Evolutionary conservation across 1,139 yeast genomes (phyloP), one percentile per base, ranked within the genome.

Genomic region (Diutina sp.): DNA sequence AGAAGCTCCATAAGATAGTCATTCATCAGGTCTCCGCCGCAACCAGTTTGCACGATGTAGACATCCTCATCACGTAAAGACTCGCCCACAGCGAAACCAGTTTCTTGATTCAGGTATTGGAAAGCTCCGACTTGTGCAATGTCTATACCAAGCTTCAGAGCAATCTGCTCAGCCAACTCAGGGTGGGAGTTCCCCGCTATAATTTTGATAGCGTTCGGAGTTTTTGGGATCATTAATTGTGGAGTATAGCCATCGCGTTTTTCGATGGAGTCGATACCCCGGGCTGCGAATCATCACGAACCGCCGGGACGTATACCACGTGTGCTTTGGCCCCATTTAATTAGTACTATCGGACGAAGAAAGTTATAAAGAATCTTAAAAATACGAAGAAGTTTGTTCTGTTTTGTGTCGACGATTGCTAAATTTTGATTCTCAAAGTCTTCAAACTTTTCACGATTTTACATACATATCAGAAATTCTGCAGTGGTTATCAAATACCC

Each of bases 41-140:
- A 50, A 30, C 53, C 53, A 18, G 53, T 50, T 32, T 50, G 53
- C 14, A 52, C 80, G 62, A 93, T 88, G 69, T 86, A 93, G 51
- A 93, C 85, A 68, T 93, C 99, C 69, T 93, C 98, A 69, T 93
- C 99, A 72, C 99, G 84, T 51, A 93, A 96, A 35, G 96, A 87
- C 71, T 93, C 98, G 35, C 95, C 95, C 18, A 50, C 28, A 7
- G 53, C 53, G 12, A 50, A 50, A 11, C 53, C 53, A n/a, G 53
- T 50, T 32, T 50, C 53, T 4, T 97, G 87, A 67, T 91, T 91
- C 58, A 76, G 69, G 69, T 88, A 87, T 67, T 84, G 68, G 60
- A 66, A 67, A 6, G 69, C 69, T 12, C 61, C 63, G 9, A 62
- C 58, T n/a, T 60, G 60, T 45, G 63, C 60, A 54, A 62, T 58